Evolutionary conservation across 345 rosid species (phyloP).

Genomic region (Eucalyptus victrix): DNA sequence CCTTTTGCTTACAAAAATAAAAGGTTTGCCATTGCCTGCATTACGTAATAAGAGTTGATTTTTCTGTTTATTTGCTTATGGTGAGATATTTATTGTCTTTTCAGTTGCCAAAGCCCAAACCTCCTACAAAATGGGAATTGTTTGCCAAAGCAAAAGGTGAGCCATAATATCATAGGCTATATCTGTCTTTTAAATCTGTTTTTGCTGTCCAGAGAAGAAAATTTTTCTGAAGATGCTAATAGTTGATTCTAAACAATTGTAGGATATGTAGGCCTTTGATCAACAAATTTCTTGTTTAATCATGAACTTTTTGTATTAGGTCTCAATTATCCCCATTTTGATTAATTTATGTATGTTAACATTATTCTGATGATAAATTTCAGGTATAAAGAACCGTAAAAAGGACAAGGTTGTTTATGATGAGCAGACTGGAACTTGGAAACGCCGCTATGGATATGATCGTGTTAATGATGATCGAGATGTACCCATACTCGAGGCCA

Average conservation of each 20-base stretch:
- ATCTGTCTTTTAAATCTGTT: not conserved
- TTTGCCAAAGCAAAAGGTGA: slow-evolving; percentile 46
- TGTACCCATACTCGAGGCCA: slow-evolving; percentile 77
- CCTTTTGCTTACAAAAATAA: not conserved
- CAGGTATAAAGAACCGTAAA: slow-evolving; percentile 79
- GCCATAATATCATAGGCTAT: not conserved
- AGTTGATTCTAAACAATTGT: not conserved
- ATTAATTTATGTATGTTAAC: not conserved
- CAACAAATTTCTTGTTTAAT: not conserved
- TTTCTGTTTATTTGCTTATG: not conserved
- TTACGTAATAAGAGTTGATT: not conserved
- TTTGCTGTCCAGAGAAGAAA: not conserved
- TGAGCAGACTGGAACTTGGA: slow-evolving; percentile 76
- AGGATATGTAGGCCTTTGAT: not conserved
- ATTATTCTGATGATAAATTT: not conserved
- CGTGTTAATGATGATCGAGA: slow-evolving; percentile 89
- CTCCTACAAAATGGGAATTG: slow-evolving; percentile 46
- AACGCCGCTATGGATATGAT: slow-evolving; percentile 84
- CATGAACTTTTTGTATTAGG: not conserved
- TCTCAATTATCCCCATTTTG: not conserved
- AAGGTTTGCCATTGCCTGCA: not conserved
- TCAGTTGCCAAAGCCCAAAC: slow-evolving; percentile 47
- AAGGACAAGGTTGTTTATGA: slow-evolving; percentile 82
- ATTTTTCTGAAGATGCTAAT: not conserved
- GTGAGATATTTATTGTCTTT: not conserved